These are phyloP conservation scores for Clonostachys solani DNA, from an alignment of 2,329 filamentous ascomycete genomes.

Conservation along the genomic window DNA sequence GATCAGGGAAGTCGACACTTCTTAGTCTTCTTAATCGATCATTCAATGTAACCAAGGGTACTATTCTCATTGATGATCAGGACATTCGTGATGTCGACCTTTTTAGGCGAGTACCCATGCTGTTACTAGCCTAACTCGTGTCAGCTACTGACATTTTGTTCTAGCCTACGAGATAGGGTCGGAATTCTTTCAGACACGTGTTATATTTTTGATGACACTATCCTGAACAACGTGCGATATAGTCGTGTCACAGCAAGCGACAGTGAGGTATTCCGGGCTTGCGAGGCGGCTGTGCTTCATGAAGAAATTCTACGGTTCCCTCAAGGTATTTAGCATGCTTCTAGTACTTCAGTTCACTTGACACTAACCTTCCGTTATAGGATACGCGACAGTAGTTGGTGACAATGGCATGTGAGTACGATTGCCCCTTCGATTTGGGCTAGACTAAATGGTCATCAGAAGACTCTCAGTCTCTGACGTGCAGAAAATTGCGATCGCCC, in stretches of 20 bases:
- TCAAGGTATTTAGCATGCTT: constrained; percentile 27
- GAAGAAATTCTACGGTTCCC: constrained; percentile 52
- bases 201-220: constrained; percentile 49
- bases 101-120: constrained; percentile 25
- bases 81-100: constrained; percentile 51
- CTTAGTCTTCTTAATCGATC: constrained; percentile 55
- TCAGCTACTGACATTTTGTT: constrained; percentile 6
- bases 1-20: constrained; percentile 55
- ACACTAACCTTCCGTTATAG: constrained; percentile 13
- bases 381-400: constrained; percentile 45
- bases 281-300: constrained; percentile 51
- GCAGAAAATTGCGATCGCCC: constrained; percentile 63
- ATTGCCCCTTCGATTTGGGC: not conserved
- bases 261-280: constrained; percentile 50
- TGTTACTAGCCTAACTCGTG: too few species aligned
- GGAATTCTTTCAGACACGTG: constrained; percentile 49
- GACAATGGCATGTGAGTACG: constrained; percentile 40
- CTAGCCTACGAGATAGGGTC: constrained; percentile 46
- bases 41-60: constrained; percentile 50
- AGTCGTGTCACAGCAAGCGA: constrained; percentile 48
- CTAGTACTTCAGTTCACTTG: not conserved
- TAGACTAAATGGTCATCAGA: constrained; percentile 16
- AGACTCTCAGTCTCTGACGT: constrained; percentile 64
- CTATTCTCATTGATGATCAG: constrained; percentile 51
- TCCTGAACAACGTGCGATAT: constrained; percentile 57